phyloP scores from a whole-genome alignment of 495 filamentous ascomycete genomes.

The Hypoxylon lienhwacheense region DNA sequence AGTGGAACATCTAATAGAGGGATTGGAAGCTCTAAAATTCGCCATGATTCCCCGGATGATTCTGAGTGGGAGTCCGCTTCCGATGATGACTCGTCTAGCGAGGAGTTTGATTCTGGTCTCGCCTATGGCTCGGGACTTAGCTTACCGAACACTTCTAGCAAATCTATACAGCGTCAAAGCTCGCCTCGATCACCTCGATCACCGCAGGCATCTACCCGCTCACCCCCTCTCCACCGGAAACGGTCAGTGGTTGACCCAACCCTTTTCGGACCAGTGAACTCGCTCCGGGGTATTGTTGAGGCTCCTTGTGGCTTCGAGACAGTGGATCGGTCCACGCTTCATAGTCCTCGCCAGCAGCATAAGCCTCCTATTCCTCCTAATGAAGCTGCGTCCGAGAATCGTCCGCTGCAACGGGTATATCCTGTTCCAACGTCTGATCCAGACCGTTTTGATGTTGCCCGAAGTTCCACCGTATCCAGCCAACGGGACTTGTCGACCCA shows the following conservation, averaged over 20 bases:
- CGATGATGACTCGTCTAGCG: slow-evolving; percentile 46
- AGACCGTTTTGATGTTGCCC: slow-evolving; percentile 57
- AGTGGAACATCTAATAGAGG: slow-evolving; percentile 41
- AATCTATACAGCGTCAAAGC: not conserved
- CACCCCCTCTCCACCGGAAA: slow-evolving; percentile 43
- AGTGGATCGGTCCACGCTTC: slow-evolving; percentile 29
- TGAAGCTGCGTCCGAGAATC: slow-evolving; percentile 40
- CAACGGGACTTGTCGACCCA: slow-evolving; percentile 30
- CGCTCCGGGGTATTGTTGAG: slow-evolving; percentile 52
- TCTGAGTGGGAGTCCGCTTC: slow-evolving; percentile 52
- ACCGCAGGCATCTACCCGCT: slow-evolving; percentile 17
- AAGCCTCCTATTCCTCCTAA: slow-evolving; percentile 26
- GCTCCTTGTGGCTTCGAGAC: slow-evolving; percentile 55
- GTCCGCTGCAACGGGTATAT: slow-evolving; percentile 35
- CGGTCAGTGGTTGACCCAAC: slow-evolving; percentile 55
- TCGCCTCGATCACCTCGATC: slow-evolving; percentile 23
- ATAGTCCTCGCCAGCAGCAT: slow-evolving; percentile 15
- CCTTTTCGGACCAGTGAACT: slow-evolving; percentile 57
- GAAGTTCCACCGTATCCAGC: slow-evolving; percentile 52
- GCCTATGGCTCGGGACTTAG: slow-evolving; percentile 49
- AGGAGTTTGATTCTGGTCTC: slow-evolving; percentile 45
- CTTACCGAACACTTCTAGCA: slow-evolving; percentile 12
- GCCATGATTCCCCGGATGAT: slow-evolving; percentile 40
- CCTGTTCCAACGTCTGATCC: slow-evolving; percentile 66
- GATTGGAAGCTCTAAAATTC: slow-evolving; percentile 43